Evolutionary conservation across 2,329 filamentous ascomycete genomes (phyloP), one percentile per base, ranked within the genome.

Genomic region (Dothideomycetes sp.): DNA sequence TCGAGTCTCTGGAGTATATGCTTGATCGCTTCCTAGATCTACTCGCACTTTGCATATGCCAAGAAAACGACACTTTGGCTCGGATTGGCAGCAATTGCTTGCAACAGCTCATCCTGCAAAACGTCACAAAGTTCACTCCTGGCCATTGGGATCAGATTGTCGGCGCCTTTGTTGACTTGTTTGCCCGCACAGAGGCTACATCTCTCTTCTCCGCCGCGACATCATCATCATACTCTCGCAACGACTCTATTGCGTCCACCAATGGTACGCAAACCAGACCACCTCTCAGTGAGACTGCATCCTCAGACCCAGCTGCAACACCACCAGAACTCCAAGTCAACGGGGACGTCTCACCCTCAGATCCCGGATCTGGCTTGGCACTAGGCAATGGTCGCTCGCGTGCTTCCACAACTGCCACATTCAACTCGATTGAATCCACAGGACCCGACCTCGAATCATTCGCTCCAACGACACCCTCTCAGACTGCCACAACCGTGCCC

Each of bases 51-150:
- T 99, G 91, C 57, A 98, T 99, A 47, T 96, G 89, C 58, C 91
- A 99, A 60, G 91, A 99, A 58, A 98, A 98, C 52, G 91, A 99
- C 55, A 99, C 93, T 0, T 89, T 98, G 48, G 93, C 91, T 3
- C 77, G 93, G 17, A 99, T 99, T 52, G 91, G 91, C 38, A 96
- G 89, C 66, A 98, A 98, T 57, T 98, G 93, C 57, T 65, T 99
- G 38, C 91, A 99, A 58, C 89, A 96, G 57, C 68, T 99, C 33
- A 95, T 99, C 43, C 62, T 98, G 32, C 89, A 96, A 57, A 98
- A 98, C 50, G 91, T 99, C 8, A 79, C 77, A 45, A 96, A 96
- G 58, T 95, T 98, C 61, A 77, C 73, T 16, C 70, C 78, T 1
- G 76, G 81, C 40, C 89, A 99, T 59, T 99, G 91, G 91, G 73